Evolutionary conservation across 208 protist genomes (phyloP).

Genomic region (Trypanosoma lewisi): DNA sequence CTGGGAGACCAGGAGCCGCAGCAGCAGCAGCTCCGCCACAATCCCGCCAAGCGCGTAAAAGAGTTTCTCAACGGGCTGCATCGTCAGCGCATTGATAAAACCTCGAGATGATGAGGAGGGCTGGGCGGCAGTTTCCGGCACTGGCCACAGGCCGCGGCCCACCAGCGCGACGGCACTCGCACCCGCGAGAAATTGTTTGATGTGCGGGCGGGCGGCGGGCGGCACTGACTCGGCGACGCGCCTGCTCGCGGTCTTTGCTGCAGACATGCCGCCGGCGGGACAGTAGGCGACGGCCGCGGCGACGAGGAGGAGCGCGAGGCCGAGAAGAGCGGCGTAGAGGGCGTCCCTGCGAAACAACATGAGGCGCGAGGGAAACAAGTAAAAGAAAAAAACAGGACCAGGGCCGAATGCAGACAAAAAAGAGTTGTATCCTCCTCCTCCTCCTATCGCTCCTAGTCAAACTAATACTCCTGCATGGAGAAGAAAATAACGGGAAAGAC

Average conservation of each 20-base stretch:
- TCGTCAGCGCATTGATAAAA: neutral
- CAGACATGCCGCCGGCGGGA: no score
- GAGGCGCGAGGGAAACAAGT: neutral
- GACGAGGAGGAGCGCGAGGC: neutral
- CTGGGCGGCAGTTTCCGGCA: conserved; percentile 13
- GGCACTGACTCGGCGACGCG: neutral
- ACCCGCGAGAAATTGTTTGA: conserved; percentile 33
- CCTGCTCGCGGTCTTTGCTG: neutral
- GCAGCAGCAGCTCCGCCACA: conserved; percentile 38
- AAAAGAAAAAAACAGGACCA: neutral
- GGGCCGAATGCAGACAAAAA: neutral
- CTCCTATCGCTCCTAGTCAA: no score
- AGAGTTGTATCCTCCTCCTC: no score
- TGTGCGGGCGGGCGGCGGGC: neutral
- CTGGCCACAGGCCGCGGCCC: conserved; percentile 20
- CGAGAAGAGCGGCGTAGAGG: neutral
- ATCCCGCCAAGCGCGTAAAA: conserved; percentile 49
- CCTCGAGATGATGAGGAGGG: neutral
- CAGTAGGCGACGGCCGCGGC: neutral
- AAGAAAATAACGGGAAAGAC: neutral
- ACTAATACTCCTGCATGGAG: no score
- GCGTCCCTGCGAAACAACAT: neutral
- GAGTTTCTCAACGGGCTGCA: conserved; percentile 56
- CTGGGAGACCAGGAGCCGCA: conserved; percentile 47
- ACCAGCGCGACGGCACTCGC: conserved; percentile 40